Conservation (phyloP, 1,284 basidiomycete genomes). For the Cystobasidium pallidum region DNA sequence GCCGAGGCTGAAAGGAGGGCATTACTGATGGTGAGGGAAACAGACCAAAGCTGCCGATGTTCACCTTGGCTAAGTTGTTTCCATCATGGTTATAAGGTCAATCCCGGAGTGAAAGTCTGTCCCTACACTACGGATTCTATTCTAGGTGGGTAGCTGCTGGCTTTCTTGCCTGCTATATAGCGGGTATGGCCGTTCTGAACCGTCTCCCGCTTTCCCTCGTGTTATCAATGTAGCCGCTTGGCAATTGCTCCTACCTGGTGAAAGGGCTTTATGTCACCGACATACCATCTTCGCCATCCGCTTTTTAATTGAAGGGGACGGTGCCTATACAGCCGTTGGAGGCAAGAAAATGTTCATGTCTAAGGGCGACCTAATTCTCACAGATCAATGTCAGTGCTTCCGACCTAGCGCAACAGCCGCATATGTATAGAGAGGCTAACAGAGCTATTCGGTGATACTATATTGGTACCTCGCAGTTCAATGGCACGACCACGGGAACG, state of each 20-base stretch:
- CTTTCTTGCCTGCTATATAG: neutral
- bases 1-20: slow-evolving; percentile 41
- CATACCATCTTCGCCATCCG: slow-evolving; percentile 43
- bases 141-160: neutral
- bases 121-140: slow-evolving; percentile 41
- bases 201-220: neutral
- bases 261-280: slow-evolving; percentile 38
- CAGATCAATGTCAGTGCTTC: slow-evolving; percentile 22
- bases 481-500: slow-evolving; percentile 45
- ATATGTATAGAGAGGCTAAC: neutral
- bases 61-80: too few species aligned
- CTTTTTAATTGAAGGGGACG: slow-evolving; percentile 35
- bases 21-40: slow-evolving; percentile 28
- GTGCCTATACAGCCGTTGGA: slow-evolving; percentile 40
- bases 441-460: too few species aligned
- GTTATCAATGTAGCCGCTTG: slow-evolving; percentile 20
- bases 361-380: slow-evolving; percentile 39
- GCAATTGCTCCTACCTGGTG: slow-evolving; percentile 43
- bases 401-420: neutral
- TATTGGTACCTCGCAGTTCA: neutral
- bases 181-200: neutral
- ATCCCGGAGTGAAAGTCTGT: slow-evolving; percentile 28
- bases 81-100: slow-evolving; percentile 4
- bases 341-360: slow-evolving; percentile 44
- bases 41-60: neutral